Evolutionary conservation across 1,139 yeast species (phyloP).

Genomic region (Nakaseomyces sp.): DNA sequence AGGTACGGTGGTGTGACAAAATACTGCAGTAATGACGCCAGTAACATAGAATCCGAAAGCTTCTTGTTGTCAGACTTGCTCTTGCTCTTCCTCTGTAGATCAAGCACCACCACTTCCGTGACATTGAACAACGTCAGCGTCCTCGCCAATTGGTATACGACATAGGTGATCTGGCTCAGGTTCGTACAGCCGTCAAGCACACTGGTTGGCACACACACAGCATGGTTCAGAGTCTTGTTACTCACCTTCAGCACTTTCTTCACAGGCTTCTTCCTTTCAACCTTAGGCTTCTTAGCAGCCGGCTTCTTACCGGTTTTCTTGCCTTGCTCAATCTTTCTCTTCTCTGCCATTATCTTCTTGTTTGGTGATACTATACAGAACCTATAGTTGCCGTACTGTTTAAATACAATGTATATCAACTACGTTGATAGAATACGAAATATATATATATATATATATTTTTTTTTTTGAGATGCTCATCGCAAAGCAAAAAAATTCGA

Average conservation of each 20-base stretch:
- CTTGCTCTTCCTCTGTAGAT: constrained; percentile 29
- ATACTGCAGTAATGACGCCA: constrained; percentile 68
- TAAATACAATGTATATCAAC: too few species aligned
- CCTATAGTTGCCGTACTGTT: too few species aligned
- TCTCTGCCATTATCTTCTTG: constrained; percentile 3
- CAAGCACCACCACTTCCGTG: constrained; percentile 63
- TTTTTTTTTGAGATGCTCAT: constrained; percentile 1
- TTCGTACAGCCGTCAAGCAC: constrained; percentile 52
- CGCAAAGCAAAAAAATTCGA: neutral
- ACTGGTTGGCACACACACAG: constrained; percentile 61
- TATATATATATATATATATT: too few species aligned
- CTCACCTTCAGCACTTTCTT: constrained; percentile 17
- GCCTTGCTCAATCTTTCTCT: neutral
- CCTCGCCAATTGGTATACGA: constrained; percentile 71
- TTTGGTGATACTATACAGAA: too few species aligned
- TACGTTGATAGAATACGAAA: too few species aligned
- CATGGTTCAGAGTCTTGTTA: constrained; percentile 29
- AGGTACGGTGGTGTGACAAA: constrained; percentile 84
- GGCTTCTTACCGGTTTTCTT: neutral
- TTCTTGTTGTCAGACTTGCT: constrained; percentile 8
- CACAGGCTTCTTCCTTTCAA: constrained; percentile 6
- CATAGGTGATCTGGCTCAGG: constrained; percentile 62
- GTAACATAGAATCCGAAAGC: constrained; percentile 39
- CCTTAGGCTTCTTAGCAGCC: neutral
- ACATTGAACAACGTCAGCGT: constrained; percentile 62